Conservation (phyloP, 1,284 basidiomycete genomes). For the Porphyrellus sp. region DNA sequence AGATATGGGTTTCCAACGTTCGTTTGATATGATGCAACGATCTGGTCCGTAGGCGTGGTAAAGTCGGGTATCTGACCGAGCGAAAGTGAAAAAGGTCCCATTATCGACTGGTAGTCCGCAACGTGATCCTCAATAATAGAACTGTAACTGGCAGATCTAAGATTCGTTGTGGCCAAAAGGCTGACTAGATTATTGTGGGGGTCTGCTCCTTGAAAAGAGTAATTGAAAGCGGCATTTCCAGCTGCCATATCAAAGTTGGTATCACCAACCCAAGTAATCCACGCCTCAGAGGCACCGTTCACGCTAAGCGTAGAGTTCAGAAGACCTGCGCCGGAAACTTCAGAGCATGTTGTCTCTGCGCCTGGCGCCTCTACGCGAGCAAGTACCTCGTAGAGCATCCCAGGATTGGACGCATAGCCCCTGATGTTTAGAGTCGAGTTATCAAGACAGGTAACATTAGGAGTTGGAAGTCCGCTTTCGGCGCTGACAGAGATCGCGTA, state of each 20-base stretch:
- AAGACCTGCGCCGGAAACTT: conserved; percentile 27
- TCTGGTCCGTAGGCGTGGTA: conserved; percentile 53
- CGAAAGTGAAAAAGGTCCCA: conserved; percentile 52
- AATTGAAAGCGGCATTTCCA: conserved; percentile 52
- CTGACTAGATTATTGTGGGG: conserved; percentile 50
- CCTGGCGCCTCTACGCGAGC: conserved; percentile 43
- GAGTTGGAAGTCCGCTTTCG: conserved; percentile 49
- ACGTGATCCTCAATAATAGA: conserved; percentile 46
- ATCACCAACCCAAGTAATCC: conserved; percentile 67
- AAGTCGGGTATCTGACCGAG: conserved; percentile 57
- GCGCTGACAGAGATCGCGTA: conserved; percentile 51
- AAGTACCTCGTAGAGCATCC: conserved; percentile 70
- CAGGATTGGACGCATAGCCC: conserved; percentile 49
- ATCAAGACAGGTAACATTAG: conserved; percentile 61
- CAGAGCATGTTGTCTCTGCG: conserved; percentile 35
- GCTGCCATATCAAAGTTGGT: conserved; percentile 65
- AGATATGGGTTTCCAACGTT: conserved; percentile 61
- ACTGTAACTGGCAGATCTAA: conserved; percentile 32
- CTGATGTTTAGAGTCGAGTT: conserved; percentile 53
- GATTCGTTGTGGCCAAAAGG: conserved; percentile 37
- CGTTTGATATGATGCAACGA: conserved; percentile 50
- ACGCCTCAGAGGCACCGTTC: conserved; percentile 44
- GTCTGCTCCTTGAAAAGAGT: conserved; percentile 61
- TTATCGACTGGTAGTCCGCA: conserved; percentile 45
- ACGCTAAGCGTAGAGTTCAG: conserved; percentile 58